Evolutionary conservation across 2,329 filamentous ascomycete genomes (phyloP).

Genomic region (Neofusicoccum umdonicola): DNA sequence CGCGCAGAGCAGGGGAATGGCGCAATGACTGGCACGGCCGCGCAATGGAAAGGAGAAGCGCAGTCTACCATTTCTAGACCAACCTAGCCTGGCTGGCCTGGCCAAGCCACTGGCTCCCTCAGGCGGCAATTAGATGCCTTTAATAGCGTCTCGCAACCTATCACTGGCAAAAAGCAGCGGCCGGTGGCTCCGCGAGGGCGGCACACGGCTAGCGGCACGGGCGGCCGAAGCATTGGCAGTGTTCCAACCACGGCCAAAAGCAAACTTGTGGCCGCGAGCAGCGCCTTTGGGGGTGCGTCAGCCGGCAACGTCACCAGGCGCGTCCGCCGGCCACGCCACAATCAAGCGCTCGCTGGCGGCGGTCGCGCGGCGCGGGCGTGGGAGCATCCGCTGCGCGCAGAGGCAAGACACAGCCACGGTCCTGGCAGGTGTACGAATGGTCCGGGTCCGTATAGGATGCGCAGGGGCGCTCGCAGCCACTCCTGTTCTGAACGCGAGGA

Average conservation of each 20-base stretch:
- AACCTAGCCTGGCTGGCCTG: background rate
- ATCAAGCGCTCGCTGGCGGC: background rate
- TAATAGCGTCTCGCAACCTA: background rate
- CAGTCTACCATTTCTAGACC: background rate
- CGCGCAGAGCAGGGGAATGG: background rate
- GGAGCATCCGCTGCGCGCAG: no score
- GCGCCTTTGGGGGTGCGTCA: background rate
- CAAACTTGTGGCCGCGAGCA: background rate
- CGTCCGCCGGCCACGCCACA: background rate
- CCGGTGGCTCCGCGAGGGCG: background rate
- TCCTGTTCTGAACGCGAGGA: background rate
- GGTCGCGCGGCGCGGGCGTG: background rate
- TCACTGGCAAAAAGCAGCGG: background rate
- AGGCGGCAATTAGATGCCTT: background rate
- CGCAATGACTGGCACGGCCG: background rate
- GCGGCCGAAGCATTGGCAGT: slow-evolving; percentile 6
- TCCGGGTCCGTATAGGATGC: background rate
- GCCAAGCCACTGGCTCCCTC: background rate
- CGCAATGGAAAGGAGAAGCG: background rate
- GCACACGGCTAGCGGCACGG: slow-evolving; percentile 12
- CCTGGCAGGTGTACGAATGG: no score
- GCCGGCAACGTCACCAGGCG: slow-evolving; percentile 3
- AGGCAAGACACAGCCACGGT: no score
- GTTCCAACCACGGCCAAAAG: background rate
- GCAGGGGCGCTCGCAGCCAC: background rate